These are phyloP conservation scores for Colletotrichum lindemuthianum DNA, from an alignment of 2,329 filamentous ascomycete genomes.

Conservation along the genomic window DNA sequence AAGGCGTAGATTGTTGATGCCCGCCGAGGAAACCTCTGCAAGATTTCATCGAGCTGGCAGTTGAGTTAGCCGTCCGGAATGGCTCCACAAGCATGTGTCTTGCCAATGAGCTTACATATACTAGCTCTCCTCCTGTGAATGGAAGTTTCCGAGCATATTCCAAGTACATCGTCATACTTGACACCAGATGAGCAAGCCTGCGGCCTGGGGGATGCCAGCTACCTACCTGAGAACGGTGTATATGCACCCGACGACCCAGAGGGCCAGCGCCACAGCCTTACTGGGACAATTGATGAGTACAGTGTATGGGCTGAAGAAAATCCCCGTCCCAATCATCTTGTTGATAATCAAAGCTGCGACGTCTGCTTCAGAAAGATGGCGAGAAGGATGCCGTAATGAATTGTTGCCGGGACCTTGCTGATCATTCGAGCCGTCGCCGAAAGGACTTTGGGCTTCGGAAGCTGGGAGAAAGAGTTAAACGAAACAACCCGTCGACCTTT, in stretches of 20 bases:
- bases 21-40: neutral
- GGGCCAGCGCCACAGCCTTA: neutral
- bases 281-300: neutral
- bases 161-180: neutral
- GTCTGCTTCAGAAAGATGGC: neutral
- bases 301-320: neutral
- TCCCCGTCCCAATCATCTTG: conserved; percentile 2
- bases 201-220: too few species aligned
- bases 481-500: too few species aligned
- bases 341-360: conserved; percentile 2
- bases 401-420: too few species aligned
- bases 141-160: neutral
- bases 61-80: too few species aligned
- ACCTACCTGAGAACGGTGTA: neutral
- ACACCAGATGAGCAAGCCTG: too few species aligned
- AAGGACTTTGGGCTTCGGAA: too few species aligned
- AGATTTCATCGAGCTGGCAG: neutral
- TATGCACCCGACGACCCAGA: neutral
- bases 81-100: neutral
- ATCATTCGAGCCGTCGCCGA: too few species aligned
- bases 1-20: neutral
- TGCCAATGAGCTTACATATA: neutral
- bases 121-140: neutral
- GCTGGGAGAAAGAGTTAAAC: too few species aligned
- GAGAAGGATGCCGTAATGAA: too few species aligned